phyloP scores from a whole-genome alignment of 495 filamentous ascomycete genomes.

The Aspergillus coremiiformis region DNA sequence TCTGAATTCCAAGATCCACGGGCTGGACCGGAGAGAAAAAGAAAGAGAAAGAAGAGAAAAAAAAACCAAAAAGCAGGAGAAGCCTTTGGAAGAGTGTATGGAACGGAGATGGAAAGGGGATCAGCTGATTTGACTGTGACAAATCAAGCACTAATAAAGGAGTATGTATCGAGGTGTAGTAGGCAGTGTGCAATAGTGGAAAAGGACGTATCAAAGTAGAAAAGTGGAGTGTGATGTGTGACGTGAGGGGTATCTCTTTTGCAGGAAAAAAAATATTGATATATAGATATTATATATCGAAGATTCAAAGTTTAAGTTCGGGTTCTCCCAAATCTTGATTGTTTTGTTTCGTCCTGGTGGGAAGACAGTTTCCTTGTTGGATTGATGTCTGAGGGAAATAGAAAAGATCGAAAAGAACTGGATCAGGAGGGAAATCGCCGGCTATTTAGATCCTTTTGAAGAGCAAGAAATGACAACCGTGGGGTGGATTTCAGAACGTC shows the following conservation, averaged over 20 bases:
- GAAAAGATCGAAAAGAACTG: conserved; percentile 6
- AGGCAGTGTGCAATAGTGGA: neutral
- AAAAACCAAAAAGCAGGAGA: conserved; percentile 3
- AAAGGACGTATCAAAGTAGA: neutral
- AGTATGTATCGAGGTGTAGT: neutral
- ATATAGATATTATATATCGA: too few species aligned
- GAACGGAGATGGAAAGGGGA: neutral
- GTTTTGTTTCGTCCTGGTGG: neutral
- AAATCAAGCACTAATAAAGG: conserved; percentile 14
- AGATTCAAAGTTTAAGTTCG: neutral
- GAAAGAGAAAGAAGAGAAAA: conserved; percentile 17
- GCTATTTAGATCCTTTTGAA: conserved; percentile 21
- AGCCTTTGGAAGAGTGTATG: neutral
- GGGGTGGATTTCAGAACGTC: conserved; percentile 18
- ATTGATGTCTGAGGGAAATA: conserved; percentile 5
- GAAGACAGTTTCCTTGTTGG: too few species aligned
- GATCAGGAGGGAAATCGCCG: conserved; percentile 19
- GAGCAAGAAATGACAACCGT: conserved; percentile 5
- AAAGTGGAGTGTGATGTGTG: neutral
- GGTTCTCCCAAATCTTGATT: neutral
- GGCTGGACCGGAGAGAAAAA: conserved; percentile 12
- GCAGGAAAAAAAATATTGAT: neutral
- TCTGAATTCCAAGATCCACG: conserved; percentile 17
- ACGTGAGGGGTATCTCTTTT: neutral
- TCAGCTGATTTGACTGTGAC: conserved; percentile 20